Evolutionary conservation across 2,329 filamentous ascomycete species (phyloP), one percentile per base, ranked within the genome.

Genomic region (Diaporthe destruens): DNA sequence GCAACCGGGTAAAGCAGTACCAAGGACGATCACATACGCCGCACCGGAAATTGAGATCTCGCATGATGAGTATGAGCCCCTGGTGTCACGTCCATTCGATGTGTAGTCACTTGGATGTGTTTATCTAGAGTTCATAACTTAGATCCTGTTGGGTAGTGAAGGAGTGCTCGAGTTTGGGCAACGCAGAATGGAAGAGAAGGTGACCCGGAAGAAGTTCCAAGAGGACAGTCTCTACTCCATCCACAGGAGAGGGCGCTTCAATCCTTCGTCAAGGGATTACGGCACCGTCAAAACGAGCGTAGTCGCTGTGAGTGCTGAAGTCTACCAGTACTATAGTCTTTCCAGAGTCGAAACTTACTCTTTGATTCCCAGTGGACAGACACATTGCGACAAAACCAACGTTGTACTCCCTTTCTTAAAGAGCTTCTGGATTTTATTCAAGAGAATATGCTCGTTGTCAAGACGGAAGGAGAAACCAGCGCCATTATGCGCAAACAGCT

Each of bases 41-140:
- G 61, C 61, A 2, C 61, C 61, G 18, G 61, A 66, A 20, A 11
- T 59, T 1, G 56, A 59, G 2, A 8, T 59, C 0, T 29, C 36
- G 16, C 42, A 44, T 4, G 42, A 44, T 6, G 42, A 44, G 1
- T 12, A 6, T 18, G 44, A 66, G 18, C n/a, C 47, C 3, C 12
- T 39, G 0, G 29, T 53, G 6, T 66, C 61, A 44, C 44, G 61
- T 0, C 29, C 69, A 18, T 78, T 72, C 32, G 77, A 78, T 36
- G 73, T 77, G 7, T 78, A 76, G 76, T 74, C 76, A 1, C 68
- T 78, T 14, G 77, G 76, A 16, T 75, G 74, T 29, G 68, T 77
- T 7, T 75, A 74, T 49, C 68, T 77, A 1, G 76, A 78, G 69
- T 75, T 77, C 29, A 47, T 75, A 2, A 76, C 72, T 2, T 77